A percentile compares a stretch with the other conserved stretches of the same genome.
phyloP scores from a whole-genome alignment of 805 yeast genomes.

The Tetrapisispora nanseiensis region DNA sequence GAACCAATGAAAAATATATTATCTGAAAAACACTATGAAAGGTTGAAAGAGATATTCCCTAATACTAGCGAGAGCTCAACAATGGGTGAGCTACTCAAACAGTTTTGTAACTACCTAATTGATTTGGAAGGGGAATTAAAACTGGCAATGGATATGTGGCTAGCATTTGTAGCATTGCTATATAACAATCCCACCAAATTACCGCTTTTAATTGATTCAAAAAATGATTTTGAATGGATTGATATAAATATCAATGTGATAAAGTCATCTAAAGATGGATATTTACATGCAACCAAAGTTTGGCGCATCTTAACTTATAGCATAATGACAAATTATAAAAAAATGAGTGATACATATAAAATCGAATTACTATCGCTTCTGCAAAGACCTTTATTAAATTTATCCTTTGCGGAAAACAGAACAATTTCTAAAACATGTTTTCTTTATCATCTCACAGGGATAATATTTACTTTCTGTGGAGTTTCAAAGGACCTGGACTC shows the following conservation, averaged over 20 bases:
- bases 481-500: not conserved
- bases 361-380: not conserved
- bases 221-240: slow-evolving; percentile 14
- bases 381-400: not conserved
- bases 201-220: slow-evolving; percentile 3
- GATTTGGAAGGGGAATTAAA: slow-evolving; percentile 14
- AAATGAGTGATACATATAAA: not conserved
- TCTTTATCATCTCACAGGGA: slow-evolving; percentile 12
- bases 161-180: slow-evolving; percentile 20
- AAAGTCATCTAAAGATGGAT: slow-evolving; percentile 5
- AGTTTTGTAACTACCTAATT: slow-evolving; percentile 12
- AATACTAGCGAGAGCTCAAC: slow-evolving; percentile 4
- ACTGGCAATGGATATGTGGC: slow-evolving; percentile 25
- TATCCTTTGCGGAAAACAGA: too few relatives aligned
- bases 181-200: slow-evolving; percentile 11
- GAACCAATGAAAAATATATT: slow-evolving; percentile 5
- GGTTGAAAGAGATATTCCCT: slow-evolving; percentile 1
- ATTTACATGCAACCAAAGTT: slow-evolving; percentile 17
- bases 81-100: slow-evolving; percentile 13
- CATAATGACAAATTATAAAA: slow-evolving; percentile 7
- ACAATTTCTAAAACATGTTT: slow-evolving; percentile 9
- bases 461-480: slow-evolving; percentile 11
- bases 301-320: slow-evolving; percentile 23
- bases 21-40: slow-evolving; percentile 8
- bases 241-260: slow-evolving; percentile 11